Evolutionary conservation across 1,284 basidiomycete genomes (phyloP).

Genomic region (Fomitopsis pinicola): DNA sequence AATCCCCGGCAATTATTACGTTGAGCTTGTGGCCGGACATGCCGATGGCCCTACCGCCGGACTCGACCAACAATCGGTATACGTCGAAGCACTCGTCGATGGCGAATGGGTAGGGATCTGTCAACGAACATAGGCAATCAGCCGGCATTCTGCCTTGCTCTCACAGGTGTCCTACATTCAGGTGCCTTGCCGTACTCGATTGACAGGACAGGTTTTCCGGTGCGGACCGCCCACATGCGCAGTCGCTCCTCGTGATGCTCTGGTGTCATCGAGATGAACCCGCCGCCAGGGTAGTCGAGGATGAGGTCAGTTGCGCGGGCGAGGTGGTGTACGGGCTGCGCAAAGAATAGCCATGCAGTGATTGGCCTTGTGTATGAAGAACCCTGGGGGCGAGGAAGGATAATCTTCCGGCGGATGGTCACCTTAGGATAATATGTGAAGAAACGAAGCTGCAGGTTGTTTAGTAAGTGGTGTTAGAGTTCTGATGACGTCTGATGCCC

Average conservation of each 20-base stretch:
- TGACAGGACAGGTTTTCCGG: conserved; percentile 78
- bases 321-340: conserved; percentile 66
- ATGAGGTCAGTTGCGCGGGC: conserved; percentile 74
- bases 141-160: background rate
- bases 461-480: background rate
- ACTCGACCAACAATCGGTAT: conserved; percentile 80
- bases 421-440: conserved; percentile 28
- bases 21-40: conserved; percentile 78
- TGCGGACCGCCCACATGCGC: conserved; percentile 78
- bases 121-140: background rate
- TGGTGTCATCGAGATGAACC: conserved; percentile 94
- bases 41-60: conserved; percentile 77
- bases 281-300: conserved; percentile 92
- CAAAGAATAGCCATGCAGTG: conserved; percentile 82
- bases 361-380: conserved; percentile 82
- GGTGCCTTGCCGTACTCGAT: conserved; percentile 97
- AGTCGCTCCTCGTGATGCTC: conserved; percentile 96
- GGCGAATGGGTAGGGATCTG: conserved; percentile 93
- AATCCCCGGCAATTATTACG: conserved; percentile 83
- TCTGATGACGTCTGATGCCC: conserved; percentile 19
- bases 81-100: conserved; percentile 93
- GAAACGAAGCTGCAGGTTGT: conserved; percentile 7
- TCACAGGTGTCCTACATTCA: conserved; percentile 61
- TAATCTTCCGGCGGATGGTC: conserved; percentile 69
- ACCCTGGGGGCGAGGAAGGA: conserved; percentile 76